A percentile compares a stretch with the other conserved stretches of the same genome.
phyloP scores from a whole-genome alignment of 306 rosid species.

The Albizia julibrissin region DNA sequence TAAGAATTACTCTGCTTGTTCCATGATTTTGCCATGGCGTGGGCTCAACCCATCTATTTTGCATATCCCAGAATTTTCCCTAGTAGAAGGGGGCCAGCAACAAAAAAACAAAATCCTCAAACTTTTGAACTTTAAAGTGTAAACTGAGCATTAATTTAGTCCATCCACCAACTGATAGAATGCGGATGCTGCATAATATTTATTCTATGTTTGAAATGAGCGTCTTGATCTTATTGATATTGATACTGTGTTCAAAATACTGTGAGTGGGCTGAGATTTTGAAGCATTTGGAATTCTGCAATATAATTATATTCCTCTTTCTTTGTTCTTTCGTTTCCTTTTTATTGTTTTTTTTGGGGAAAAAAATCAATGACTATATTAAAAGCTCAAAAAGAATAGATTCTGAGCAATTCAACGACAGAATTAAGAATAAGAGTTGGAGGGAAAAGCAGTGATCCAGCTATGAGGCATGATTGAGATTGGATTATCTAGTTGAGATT shows the following conservation, averaged over 20 bases:
- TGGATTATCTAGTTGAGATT: slow-evolving; percentile 13
- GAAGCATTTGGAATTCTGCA: not conserved
- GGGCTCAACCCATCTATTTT: not conserved
- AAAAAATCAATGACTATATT: not conserved
- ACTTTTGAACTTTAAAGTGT: not conserved
- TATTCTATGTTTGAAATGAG: not conserved
- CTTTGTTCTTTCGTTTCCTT: not conserved
- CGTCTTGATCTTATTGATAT: not conserved
- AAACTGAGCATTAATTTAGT: not conserved
- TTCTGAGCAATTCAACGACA: not conserved
- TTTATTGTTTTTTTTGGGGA: too few relatives aligned
- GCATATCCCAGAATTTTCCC: not conserved
- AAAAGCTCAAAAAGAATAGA: not conserved
- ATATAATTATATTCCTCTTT: not conserved
- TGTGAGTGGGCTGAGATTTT: not conserved
- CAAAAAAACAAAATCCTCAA: not conserved
- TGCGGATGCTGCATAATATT: not conserved
- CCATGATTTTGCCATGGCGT: not conserved
- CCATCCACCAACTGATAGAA: not conserved
- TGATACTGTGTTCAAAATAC: not conserved
- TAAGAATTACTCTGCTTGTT: not conserved
- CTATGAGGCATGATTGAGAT: slow-evolving; percentile 21
- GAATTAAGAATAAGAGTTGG: slow-evolving; percentile 15
- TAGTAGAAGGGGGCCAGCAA: not conserved
- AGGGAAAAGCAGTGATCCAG: slow-evolving; percentile 10